Conservation (phyloP, 176 grass and related monocot species). For the Alopecurus myosuroides region DNA sequence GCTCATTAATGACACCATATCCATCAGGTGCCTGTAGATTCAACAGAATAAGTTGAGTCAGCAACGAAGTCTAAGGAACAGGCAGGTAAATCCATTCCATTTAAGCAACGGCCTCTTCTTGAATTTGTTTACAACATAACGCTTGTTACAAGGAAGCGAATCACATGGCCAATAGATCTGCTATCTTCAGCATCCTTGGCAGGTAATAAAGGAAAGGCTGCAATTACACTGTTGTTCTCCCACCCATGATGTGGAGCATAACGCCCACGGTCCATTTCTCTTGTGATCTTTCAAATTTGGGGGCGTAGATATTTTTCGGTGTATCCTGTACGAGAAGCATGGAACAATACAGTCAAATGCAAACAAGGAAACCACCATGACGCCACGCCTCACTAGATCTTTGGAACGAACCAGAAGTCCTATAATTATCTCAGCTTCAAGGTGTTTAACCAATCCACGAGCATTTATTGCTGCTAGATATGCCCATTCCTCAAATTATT, state of each 20-base stretch:
- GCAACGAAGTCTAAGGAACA: slow-evolving; percentile 76
- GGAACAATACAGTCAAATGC: slow-evolving; percentile 43
- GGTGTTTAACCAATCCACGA: background rate
- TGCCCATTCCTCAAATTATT: background rate
- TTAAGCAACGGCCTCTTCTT: slow-evolving; percentile 76
- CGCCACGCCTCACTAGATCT: background rate
- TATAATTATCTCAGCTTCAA: background rate
- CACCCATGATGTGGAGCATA: slow-evolving; percentile 83
- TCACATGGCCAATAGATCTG: slow-evolving; percentile 71
- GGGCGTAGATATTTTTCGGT: slow-evolving; percentile 22
- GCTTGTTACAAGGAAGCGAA: slow-evolving; percentile 57
- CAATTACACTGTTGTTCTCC: slow-evolving; percentile 99
- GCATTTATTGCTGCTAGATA: background rate
- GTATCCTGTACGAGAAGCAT: slow-evolving; percentile 84
- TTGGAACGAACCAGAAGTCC: background rate
- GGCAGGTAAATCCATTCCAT: slow-evolving; percentile 85
- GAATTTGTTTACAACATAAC: slow-evolving; percentile 59
- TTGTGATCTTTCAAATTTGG: slow-evolving; percentile 46
- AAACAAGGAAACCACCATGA: slow-evolving; percentile 10
- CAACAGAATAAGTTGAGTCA: slow-evolving; percentile 99
- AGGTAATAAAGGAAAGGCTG: slow-evolving; percentile 91
- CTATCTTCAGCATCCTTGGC: slow-evolving; percentile 78
- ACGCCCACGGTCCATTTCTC: slow-evolving; percentile 81
- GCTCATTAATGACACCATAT: slow-evolving; percentile 61
- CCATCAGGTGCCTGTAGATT: slow-evolving; percentile 99